Base-by-base conservation (phyloP, 106 monocot species). In the Dioscorea dumetorum region DNA sequence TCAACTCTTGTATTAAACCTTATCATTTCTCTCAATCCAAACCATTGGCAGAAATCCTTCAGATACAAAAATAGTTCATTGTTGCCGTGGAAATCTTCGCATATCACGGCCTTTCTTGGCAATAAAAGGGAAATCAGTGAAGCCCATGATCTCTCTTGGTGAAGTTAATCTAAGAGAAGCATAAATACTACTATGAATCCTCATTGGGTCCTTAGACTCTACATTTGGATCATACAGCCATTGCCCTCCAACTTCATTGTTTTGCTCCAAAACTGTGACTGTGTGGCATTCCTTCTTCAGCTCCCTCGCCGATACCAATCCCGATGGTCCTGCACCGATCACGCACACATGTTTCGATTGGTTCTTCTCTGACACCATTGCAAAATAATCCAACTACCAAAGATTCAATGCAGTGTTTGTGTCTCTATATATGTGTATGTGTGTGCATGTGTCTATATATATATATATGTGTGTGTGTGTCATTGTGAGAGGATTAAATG, bases 281-380 rank as follows among this genome's bases (percentile, higher is more conserved):
- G 64, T 56, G 53, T 83, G 86, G 2, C 83, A 78, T 48, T 88
- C 84, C 13, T 70, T 79, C 22, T 78, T 67, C 12, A 90, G 86
- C 86, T 90, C 86, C 60, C 90, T 73, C 0, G 81, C 86, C 0
- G 86, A 76, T 14, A 79, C 86, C 31, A 86, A 66, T 12, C 86
- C 90, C 12, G 90, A 78, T 5, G 85, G 79, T 4, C 90, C 90
- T 58, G 81, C 90, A 12, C 90, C 90, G 17, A 90, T 74, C 35
- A 90, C 86, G 15, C 85, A 85, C 1, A 90, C 80, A 16, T 74
- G 73, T 52, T 76, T 73, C 20, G 50, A 65, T 21, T 72, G 69
- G 48, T 49, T 34, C 5, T 61, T 72, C 71, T 70, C 73, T 13
- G 66, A 70, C 12, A 74, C 79, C 83, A 83, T 83, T 33, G 64